Base-by-base conservation (phyloP, 1,284 basidiomycete genomes). In the Bjerkandera adusta region DNA sequence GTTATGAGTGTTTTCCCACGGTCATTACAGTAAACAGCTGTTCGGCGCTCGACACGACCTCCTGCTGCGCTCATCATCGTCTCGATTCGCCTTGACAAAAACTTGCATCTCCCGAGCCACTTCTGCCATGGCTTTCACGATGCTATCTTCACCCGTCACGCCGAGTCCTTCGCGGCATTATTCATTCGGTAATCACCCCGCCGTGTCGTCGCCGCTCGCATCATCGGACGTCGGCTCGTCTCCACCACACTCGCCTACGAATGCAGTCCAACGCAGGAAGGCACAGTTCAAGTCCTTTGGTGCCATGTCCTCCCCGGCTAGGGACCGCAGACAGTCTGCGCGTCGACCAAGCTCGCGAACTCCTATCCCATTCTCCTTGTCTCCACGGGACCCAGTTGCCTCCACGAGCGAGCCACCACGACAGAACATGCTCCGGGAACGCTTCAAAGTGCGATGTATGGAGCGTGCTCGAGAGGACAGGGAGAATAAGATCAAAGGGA, bases 361-460 rank as follows among this genome's bases (percentile, higher is more conserved):
- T 3, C 36, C 42, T 7, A 43, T 24, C 36, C 39, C 29, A 20
- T 30, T 42, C 16, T 26, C 35, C 4, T 20, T 35, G 13, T 22
- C 49, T 4, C 41, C 39, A 35, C 21, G 38, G 40, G 39, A 50
- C 33, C 32, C 34, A 35, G 30, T 48, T 10, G 46, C 36, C 4
- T 42, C 47, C 4, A 53, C 54, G 0, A 52, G 65, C 25, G 74
- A 75, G 43, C 55, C 61, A 1, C 61, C 72, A 1, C 65, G 71
- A 49, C 77, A 76, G 43, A 52, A 64, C 3, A 72, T 87, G 34
- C 63, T 88, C 36, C 66, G 81, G 18, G 77, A 82, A 40, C 73
- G 76, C n/a, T 76, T 88, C 57, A 75, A 74, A 55, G 73, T 73
- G 3, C 70, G 74, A 33, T 85, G 82, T 60, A 60, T 81, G 34